phyloP scores from a whole-genome alignment of 2,329 filamentous ascomycete genomes.

The Stemphylium lycopersici region DNA sequence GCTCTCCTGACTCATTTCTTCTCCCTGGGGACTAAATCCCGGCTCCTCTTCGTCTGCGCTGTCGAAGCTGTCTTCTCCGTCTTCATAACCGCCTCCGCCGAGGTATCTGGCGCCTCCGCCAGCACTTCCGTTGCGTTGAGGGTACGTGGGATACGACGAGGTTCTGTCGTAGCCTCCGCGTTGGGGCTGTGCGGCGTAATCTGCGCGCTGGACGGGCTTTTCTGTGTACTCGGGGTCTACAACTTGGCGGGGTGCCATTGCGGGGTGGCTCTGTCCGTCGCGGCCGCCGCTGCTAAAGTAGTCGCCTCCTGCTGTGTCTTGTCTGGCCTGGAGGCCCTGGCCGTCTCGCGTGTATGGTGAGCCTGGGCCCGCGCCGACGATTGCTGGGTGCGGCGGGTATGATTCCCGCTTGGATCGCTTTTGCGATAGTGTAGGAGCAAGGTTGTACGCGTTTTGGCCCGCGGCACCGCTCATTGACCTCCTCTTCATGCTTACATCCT shows the following conservation, averaged over 20 bases:
- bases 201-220: conserved; percentile 20
- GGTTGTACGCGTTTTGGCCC: conserved; percentile 37
- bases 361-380: conserved; percentile 44
- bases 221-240: conserved; percentile 14
- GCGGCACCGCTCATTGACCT: conserved; percentile 44
- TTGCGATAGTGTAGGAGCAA: conserved; percentile 27
- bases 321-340: conserved; percentile 35
- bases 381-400: conserved; percentile 46
- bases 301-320: conserved; percentile 35
- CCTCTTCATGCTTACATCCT: conserved; percentile 29
- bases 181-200: conserved; percentile 26
- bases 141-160: conserved; percentile 26
- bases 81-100: conserved; percentile 39
- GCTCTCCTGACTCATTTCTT: conserved; percentile 37
- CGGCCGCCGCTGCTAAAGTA: conserved; percentile 38
- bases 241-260: conserved; percentile 10
- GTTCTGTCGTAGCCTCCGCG: conserved; percentile 31
- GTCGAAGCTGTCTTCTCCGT: conserved; percentile 38
- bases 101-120: conserved; percentile 41
- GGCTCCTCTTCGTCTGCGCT: conserved; percentile 30
- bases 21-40: conserved; percentile 39
- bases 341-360: conserved; percentile 40
- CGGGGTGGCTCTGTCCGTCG: conserved; percentile 18
- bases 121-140: conserved; percentile 26
- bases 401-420: conserved; percentile 35